Percentiles rank a stretch among this genome's conserved stretches.
phyloP scores from a whole-genome alignment of 345 rosid genomes.

The Euphorbia tirucalli region DNA sequence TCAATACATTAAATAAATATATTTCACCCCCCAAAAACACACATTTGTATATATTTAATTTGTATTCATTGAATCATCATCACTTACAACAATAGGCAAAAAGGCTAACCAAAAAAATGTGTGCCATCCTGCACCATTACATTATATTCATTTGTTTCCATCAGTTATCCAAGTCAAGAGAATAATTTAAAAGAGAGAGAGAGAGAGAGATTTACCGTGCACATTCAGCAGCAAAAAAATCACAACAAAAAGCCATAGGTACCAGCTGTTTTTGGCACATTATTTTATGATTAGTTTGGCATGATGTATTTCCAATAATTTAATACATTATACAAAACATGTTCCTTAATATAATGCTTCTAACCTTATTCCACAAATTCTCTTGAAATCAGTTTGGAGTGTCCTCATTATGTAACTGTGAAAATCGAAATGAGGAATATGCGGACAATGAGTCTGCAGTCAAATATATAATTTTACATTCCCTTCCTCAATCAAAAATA shows the following conservation, averaged over 20 bases:
- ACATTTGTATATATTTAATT: too few species aligned
- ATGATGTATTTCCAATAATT: background rate
- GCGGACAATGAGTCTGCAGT: slow-evolving; percentile 47
- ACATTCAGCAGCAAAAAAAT: slow-evolving; percentile 70
- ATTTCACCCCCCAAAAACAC: too few species aligned
- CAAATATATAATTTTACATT: background rate
- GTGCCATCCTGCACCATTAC: slow-evolving; percentile 89
- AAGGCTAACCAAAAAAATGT: slow-evolving; percentile 81
- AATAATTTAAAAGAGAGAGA: background rate
- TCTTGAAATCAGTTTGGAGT: slow-evolving; percentile 60
- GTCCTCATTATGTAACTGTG: slow-evolving; percentile 65
- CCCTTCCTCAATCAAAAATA: too few species aligned
- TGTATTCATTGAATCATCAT: background rate
- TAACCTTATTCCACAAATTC: slow-evolving; percentile 76
- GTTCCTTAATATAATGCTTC: background rate
- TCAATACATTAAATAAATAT: too few species aligned
- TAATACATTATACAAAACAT: background rate
- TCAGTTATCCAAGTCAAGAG: background rate
- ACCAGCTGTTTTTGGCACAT: slow-evolving; percentile 47
- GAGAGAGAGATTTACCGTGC: slow-evolving; percentile 40
- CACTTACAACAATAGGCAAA: slow-evolving; percentile 75
- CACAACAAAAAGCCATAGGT: slow-evolving; percentile 85
- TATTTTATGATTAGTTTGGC: slow-evolving; percentile 6
- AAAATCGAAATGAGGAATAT: slow-evolving; percentile 42
- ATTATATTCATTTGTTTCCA: slow-evolving; percentile 4